A percentile compares a stretch with the other conserved stretches of the same genome.
These are phyloP conservation scores for Leptodontidium sp. DNA, from an alignment of 2,329 filamentous ascomycete genomes.

Conservation along the genomic window DNA sequence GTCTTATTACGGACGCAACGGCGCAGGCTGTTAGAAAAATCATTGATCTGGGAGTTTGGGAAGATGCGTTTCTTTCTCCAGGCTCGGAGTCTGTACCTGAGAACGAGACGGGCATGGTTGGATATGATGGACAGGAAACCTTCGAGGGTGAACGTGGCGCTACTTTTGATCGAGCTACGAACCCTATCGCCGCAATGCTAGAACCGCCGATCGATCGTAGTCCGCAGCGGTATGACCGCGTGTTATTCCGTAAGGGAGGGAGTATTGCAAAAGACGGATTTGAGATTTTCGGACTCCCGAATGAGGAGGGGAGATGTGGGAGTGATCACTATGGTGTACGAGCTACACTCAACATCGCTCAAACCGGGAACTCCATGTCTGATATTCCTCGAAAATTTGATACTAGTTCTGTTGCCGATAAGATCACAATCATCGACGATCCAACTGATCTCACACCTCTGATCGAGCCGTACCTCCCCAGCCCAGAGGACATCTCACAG, in stretches of 20 bases:
- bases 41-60: slow-evolving; percentile 56
- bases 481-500: slow-evolving; percentile 51
- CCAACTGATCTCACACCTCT: slow-evolving; percentile 45
- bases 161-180: slow-evolving; percentile 68
- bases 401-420: background rate
- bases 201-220: slow-evolving; percentile 57
- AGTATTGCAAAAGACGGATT: slow-evolving; percentile 55
- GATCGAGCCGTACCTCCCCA: slow-evolving; percentile 55
- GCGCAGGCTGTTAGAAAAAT: slow-evolving; percentile 50
- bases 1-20: slow-evolving; percentile 61
- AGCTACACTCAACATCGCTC: slow-evolving; percentile 50
- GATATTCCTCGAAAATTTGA: background rate
- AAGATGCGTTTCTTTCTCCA: slow-evolving; percentile 51
- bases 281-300: slow-evolving; percentile 63
- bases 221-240: slow-evolving; percentile 72
- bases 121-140: background rate
- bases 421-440: slow-evolving; percentile 29
- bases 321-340: slow-evolving; percentile 68
- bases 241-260: slow-evolving; percentile 59
- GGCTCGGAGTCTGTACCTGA: slow-evolving; percentile 52
- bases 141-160: slow-evolving; percentile 69
- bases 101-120: slow-evolving; percentile 37
- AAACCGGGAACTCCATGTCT: background rate
- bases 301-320: slow-evolving; percentile 36
- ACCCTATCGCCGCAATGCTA: slow-evolving; percentile 62